A percentile compares a stretch with the other conserved stretches of the same genome.
These are phyloP conservation scores for Hyparrhenia diplandra DNA, from an alignment of 176 grass and related monocot species.

Conservation along the genomic window DNA sequence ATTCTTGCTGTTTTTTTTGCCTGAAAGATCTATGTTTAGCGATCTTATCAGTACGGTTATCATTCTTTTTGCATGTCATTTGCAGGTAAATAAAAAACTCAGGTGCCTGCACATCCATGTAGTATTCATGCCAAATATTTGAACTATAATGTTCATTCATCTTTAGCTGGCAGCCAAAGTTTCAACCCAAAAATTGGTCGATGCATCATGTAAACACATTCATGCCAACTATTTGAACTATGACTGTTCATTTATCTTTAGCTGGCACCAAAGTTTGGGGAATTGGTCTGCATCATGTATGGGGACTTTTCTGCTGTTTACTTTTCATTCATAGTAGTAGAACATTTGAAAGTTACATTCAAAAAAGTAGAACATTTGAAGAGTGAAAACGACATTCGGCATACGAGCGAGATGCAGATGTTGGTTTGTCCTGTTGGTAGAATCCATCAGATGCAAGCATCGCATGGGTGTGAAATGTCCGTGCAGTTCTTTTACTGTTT, in stretches of 20 bases:
- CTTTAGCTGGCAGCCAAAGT: neutral
- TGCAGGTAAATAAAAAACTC: constrained; percentile 10
- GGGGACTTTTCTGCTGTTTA: no score
- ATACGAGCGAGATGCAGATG: constrained; percentile 24
- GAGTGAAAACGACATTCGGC: constrained; percentile 12
- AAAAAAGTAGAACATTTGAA: constrained; percentile 21
- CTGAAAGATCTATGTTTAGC: no score
- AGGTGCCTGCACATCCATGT: neutral
- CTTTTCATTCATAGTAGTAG: neutral
- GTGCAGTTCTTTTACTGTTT: no score
- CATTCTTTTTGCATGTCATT: constrained; percentile 14
- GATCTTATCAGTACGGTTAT: no score
- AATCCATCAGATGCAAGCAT: constrained; percentile 27
- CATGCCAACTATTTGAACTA: no score
- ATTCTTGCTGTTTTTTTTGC: no score
- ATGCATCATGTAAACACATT: no score
- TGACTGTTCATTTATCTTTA: no score
- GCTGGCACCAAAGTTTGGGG: no score
- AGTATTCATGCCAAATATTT: neutral
- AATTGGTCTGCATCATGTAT: no score
- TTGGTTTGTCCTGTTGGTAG: constrained; percentile 33
- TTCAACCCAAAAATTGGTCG: neutral
- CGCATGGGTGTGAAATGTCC: no score
- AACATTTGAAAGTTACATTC: no score
- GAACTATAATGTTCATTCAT: neutral